phyloP scores from a whole-genome alignment of 192 early-diverging fungal genomes.

The Podila epigama region DNA sequence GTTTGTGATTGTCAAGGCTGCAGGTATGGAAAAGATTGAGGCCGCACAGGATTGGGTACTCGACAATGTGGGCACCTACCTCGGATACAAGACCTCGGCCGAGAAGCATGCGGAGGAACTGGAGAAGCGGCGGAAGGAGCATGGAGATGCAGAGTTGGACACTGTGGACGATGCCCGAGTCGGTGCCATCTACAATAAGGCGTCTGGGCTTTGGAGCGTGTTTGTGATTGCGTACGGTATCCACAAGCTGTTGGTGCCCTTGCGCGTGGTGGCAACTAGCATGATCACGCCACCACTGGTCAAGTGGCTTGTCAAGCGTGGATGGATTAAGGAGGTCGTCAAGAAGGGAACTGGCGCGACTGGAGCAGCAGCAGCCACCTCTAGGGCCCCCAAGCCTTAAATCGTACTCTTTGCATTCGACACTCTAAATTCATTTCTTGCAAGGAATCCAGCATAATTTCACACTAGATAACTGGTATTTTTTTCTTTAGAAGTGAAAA shows the following conservation, averaged over 20 bases:
- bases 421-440: too few species aligned
- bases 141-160: conserved; percentile 5
- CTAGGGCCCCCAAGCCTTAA: conserved; percentile 2
- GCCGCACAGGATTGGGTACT: conserved; percentile 55
- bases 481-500: too few species aligned
- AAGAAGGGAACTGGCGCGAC: conserved; percentile 10
- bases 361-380: not conserved
- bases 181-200: conserved; percentile 36
- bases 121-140: not conserved
- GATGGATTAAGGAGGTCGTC: conserved; percentile 52
- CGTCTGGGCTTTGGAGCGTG: conserved; percentile 53
- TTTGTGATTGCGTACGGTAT: conserved; percentile 69
- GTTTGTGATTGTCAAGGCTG: conserved; percentile 52
- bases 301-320: conserved; percentile 53
- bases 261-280: conserved; percentile 61
- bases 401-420: too few species aligned
- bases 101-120: conserved; percentile 3
- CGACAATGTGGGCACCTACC: conserved; percentile 25
- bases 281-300: conserved; percentile 59
- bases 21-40: conserved; percentile 57
- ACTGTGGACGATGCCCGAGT: conserved; percentile 21
- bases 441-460: too few species aligned
- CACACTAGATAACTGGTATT: too few species aligned
- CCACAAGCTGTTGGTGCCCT: conserved; percentile 64
- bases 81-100: conserved; percentile 25